Evolutionary conservation across 129 eudicot species (phyloP).

Genomic region (Tagetes patula): DNA sequence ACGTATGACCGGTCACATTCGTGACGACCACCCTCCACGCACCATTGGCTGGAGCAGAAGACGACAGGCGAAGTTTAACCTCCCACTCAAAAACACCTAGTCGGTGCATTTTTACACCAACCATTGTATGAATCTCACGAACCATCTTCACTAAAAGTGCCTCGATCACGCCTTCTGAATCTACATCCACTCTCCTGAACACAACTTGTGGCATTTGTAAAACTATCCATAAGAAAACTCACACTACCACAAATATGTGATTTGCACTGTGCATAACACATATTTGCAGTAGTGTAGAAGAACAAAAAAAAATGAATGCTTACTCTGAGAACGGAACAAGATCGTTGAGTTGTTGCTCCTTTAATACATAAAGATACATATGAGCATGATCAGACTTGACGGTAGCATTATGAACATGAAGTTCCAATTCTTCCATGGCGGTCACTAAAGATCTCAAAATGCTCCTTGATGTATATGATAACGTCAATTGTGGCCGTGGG

Average conservation of each 20-base stretch:
- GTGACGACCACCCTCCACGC: conserved; percentile 92
- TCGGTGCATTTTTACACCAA: conserved; percentile 88
- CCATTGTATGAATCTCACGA: conserved; percentile 62
- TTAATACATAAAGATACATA: conserved; percentile 83
- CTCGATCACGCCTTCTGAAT: conserved; percentile 58
- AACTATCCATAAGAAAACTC: background rate
- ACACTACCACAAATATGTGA: too few relatives aligned
- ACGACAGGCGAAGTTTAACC: conserved; percentile 82
- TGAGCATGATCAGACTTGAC: conserved; percentile 86
- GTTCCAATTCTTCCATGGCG: conserved; percentile 98
- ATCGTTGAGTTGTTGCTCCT: conserved; percentile 76
- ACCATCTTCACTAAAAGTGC: conserved; percentile 68
- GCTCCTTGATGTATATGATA: conserved; percentile 78
- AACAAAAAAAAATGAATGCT: conserved; percentile 12
- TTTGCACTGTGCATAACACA: background rate
- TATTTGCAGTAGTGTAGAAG: background rate
- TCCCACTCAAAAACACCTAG: conserved; percentile 97
- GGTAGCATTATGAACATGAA: conserved; percentile 80
- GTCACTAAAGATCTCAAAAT: conserved; percentile 80
- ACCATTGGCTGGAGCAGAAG: conserved; percentile 82
- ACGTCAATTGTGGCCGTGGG: conserved; percentile 48
- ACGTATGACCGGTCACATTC: conserved; percentile 97
- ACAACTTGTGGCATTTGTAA: background rate
- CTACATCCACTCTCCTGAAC: conserved; percentile 59
- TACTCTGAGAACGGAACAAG: conserved; percentile 77